These are phyloP conservation scores for Dipteronia sinensis DNA, from an alignment of 345 rosid genomes.

Conservation along the genomic window DNA sequence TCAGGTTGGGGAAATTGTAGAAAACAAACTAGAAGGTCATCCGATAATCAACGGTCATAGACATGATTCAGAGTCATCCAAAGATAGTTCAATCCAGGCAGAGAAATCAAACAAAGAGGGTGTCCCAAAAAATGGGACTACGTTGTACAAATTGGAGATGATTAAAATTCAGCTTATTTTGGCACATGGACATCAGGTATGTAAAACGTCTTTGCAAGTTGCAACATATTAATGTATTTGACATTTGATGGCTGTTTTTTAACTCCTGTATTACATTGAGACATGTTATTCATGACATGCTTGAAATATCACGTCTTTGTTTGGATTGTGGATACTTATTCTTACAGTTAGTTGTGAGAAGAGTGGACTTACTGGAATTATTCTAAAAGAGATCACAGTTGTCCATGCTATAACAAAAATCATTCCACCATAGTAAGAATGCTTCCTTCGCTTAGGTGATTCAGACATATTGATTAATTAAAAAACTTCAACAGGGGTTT, in stretches of 20 bases:
- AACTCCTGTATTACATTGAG: neutral
- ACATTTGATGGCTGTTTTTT: neutral
- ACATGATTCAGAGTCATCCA: conserved; percentile 32
- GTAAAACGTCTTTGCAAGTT: conserved; percentile 20
- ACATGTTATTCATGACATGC: neutral
- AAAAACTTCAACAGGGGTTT: no score
- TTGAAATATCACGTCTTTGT: neutral
- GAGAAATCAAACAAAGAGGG: conserved; percentile 43
- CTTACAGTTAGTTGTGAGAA: no score
- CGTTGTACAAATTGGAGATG: conserved; percentile 88
- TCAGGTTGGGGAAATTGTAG: conserved; percentile 35
- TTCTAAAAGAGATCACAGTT: neutral
- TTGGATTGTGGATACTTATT: conserved; percentile 2
- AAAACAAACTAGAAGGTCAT: conserved; percentile 43
- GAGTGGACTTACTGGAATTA: neutral
- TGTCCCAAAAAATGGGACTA: conserved; percentile 42
- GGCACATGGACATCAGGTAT: conserved; percentile 79
- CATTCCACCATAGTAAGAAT: neutral
- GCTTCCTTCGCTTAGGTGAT: neutral
- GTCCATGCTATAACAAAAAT: neutral
- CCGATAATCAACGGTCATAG: conserved; percentile 43
- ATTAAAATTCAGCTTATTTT: conserved; percentile 74
- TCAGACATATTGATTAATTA: no score
- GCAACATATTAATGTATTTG: neutral
- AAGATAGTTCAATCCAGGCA: conserved; percentile 36